Conservation (phyloP, 345 rosid genomes). For the Dipteronia dyeriana region DNA sequence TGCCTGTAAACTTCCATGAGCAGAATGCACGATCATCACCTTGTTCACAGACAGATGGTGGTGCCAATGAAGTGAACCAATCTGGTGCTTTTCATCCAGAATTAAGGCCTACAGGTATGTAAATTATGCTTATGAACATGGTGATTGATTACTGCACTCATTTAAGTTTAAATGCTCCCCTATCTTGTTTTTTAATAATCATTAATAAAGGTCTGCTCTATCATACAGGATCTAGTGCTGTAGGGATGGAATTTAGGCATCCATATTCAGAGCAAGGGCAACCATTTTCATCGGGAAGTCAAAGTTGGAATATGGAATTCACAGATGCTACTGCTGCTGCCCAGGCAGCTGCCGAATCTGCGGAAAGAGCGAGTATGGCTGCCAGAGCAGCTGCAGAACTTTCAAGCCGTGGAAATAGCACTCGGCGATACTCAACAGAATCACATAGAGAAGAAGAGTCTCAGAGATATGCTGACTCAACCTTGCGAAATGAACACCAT, state of each 20-base stretch:
- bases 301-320: constrained; percentile 69
- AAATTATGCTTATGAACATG: constrained; percentile 10
- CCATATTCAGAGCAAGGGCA: constrained; percentile 38
- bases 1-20: constrained; percentile 27
- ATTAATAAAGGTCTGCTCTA: constrained; percentile 8
- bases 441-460: constrained; percentile 35
- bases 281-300: constrained; percentile 31
- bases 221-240: constrained; percentile 45
- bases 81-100: constrained; percentile 35
- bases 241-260: constrained; percentile 41
- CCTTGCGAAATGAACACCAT: constrained; percentile 26
- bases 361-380: constrained; percentile 95
- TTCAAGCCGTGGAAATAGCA: constrained; percentile 58
- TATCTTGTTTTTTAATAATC: constrained; percentile 3
- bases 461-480: constrained; percentile 27
- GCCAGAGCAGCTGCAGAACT: constrained; percentile 95
- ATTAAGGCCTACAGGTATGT: constrained; percentile 42
- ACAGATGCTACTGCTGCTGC: constrained; percentile 90
- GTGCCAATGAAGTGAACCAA: constrained; percentile 15
- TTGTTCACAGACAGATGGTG: constrained; percentile 30
- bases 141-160: not conserved
- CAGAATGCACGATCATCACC: constrained; percentile 38
- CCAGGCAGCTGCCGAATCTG: constrained; percentile 95
- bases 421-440: constrained; percentile 41
- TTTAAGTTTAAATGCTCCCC: not conserved